Evolutionary conservation across 225 moss, liverwort and hornwort genomes (phyloP).

Genomic region (Takakia lepidozioides): DNA sequence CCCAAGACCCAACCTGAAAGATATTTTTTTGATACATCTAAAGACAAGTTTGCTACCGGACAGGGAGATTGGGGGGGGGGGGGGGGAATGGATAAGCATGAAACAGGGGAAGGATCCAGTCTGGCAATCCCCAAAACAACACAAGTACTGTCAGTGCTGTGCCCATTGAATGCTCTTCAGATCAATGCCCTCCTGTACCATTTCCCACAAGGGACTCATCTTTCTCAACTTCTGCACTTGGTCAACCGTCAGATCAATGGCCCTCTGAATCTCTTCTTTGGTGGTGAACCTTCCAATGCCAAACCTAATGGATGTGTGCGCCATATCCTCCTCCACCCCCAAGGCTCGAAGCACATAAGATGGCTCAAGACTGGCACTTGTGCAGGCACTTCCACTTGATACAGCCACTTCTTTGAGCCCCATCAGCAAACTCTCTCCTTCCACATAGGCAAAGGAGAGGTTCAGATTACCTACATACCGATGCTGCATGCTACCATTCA

Average conservation of each 20-base stretch:
- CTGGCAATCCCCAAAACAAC: too few relatives aligned
- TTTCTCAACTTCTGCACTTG: conserved; percentile 78
- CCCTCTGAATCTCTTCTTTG: conserved; percentile 77
- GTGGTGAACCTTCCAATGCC: conserved; percentile 94
- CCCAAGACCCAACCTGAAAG: too few relatives aligned
- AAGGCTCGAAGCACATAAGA: conserved; percentile 92
- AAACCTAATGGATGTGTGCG: conserved; percentile 93
- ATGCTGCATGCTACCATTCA: conserved; percentile 83
- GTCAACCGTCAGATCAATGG: conserved; percentile 67
- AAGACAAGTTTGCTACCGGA: too few relatives aligned
- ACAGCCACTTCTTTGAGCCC: conserved; percentile 97
- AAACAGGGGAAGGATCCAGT: too few relatives aligned
- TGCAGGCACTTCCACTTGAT: conserved; percentile 95
- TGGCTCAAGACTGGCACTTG: conserved; percentile 94
- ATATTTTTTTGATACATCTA: too few relatives aligned
- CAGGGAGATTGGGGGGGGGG: too few relatives aligned
- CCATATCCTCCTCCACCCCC: conserved; percentile 98
- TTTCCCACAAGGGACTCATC: conserved; percentile 98
- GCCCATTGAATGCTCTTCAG: conserved; percentile 92
- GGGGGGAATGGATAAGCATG: too few relatives aligned
- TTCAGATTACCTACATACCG: conserved; percentile 83
- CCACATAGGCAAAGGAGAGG: conserved; percentile 87
- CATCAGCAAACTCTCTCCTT: conserved; percentile 96
- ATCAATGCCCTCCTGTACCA: conserved; percentile 99
- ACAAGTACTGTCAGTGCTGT: conserved; percentile 18